A percentile compares a stretch with the other conserved stretches of the same genome.
Evolutionary conservation across 306 rosid species (phyloP).

Genomic region (Parietaria judaica): DNA sequence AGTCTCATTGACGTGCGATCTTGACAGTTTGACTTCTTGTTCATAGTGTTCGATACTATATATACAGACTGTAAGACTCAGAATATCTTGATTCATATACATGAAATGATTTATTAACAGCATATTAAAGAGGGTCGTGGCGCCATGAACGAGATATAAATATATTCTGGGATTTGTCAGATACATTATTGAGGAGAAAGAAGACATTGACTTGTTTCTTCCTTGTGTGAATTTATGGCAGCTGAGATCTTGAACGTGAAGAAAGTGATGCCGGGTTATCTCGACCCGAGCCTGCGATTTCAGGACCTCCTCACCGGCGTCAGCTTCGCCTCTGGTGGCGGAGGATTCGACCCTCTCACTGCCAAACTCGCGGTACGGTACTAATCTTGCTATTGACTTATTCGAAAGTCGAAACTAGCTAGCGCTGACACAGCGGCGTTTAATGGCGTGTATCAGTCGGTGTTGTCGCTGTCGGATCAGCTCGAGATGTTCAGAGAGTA

Average conservation of each 20-base stretch:
- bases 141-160: too few species aligned
- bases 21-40: too few species aligned
- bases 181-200: too few species aligned
- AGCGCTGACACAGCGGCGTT: neutral
- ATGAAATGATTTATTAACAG: too few species aligned
- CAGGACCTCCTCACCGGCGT: slow-evolving; percentile 72
- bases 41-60: too few species aligned
- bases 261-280: slow-evolving; percentile 48
- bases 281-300: slow-evolving; percentile 41
- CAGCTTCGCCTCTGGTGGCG: slow-evolving; percentile 60
- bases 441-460: slow-evolving; percentile 28
- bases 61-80: too few species aligned
- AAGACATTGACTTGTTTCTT: too few species aligned
- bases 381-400: slow-evolving; percentile 1
- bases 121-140: too few species aligned
- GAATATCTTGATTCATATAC: too few species aligned
- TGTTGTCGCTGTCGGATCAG: slow-evolving; percentile 45
- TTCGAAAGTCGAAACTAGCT: neutral
- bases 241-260: slow-evolving; percentile 57
- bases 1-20: too few species aligned
- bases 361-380: slow-evolving; percentile 32
- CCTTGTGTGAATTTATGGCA: slow-evolving; percentile 8
- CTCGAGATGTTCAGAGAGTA: slow-evolving; percentile 43
- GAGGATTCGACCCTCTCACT: slow-evolving; percentile 74
- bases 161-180: too few species aligned